Evolutionary conservation across 2,329 filamentous ascomycete species (phyloP).

Genomic region (Neurospora sp.): DNA sequence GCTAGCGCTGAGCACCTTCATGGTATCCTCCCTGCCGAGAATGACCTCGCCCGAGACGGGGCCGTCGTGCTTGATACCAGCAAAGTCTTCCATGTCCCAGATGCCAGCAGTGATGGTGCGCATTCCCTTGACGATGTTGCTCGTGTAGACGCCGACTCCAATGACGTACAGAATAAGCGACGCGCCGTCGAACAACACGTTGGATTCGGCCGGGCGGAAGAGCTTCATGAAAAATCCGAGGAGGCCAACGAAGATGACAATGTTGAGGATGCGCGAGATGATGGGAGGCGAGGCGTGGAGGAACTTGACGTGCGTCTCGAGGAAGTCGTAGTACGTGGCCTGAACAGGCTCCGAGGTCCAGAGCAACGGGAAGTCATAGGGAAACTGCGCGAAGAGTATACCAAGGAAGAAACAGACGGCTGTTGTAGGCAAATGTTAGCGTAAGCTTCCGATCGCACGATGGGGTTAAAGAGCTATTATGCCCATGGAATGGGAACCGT

Average conservation of each 20-base stretch:
- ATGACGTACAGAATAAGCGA: slow-evolving; percentile 76
- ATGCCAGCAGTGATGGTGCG: slow-evolving; percentile 67
- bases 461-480: slow-evolving; percentile 2
- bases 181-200: slow-evolving; percentile 87
- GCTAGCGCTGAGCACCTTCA: slow-evolving; percentile 85
- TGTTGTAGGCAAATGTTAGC: slow-evolving; percentile 25
- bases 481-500: slow-evolving; percentile 1
- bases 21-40: slow-evolving; percentile 75
- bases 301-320: slow-evolving; percentile 85
- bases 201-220: slow-evolving; percentile 85
- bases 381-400: slow-evolving; percentile 91
- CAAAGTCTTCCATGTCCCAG: slow-evolving; percentile 37
- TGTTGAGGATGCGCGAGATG: slow-evolving; percentile 87
- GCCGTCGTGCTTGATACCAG: slow-evolving; percentile 29
- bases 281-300: slow-evolving; percentile 85
- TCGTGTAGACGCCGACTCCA: slow-evolving; percentile 84
- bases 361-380: slow-evolving; percentile 88
- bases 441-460: neutral
- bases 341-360: slow-evolving; percentile 61
- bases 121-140: slow-evolving; percentile 94
- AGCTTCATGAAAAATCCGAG: slow-evolving; percentile 88
- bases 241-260: slow-evolving; percentile 80
- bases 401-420: slow-evolving; percentile 96
- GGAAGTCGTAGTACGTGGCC: slow-evolving; percentile 65
- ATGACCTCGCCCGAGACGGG: slow-evolving; percentile 51